A percentile compares a stretch with the other conserved stretches of the same genome.
These are phyloP conservation scores for Podaxis sp. DNA, from an alignment of 768 basidiomycete species.

Conservation along the genomic window DNA sequence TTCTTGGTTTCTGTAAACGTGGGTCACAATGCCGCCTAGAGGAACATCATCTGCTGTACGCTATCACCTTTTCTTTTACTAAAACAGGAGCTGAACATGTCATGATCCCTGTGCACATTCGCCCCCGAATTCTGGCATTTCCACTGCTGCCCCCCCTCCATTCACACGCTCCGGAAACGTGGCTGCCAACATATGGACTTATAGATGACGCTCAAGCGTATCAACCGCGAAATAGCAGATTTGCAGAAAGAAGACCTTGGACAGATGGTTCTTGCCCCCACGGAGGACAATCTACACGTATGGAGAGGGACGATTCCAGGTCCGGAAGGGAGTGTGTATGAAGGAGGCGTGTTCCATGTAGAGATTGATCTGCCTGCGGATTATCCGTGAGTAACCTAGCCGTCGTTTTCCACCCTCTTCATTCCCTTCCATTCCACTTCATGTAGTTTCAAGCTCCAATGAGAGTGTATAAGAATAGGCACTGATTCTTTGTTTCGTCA, in stretches of 20 bases:
- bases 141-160: not conserved
- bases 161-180: not conserved
- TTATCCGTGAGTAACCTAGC: conserved; percentile 66
- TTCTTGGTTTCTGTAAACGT: not conserved
- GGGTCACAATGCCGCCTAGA: conserved; percentile 5
- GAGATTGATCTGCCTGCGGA: conserved; percentile 66
- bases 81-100: not conserved
- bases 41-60: conserved; percentile 10
- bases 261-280: conserved; percentile 63
- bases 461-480: conserved; percentile 5
- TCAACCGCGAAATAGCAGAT: conserved; percentile 80
- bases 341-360: conserved; percentile 73
- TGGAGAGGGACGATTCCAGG: conserved; percentile 84
- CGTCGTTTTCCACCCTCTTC: not conserved
- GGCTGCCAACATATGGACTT: not conserved
- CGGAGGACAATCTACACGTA: conserved; percentile 61
- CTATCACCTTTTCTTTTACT: not conserved
- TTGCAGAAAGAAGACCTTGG: conserved; percentile 83
- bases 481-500: conserved; percentile 24
- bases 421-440: not conserved
- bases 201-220: conserved; percentile 73
- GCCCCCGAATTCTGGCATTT: not conserved
- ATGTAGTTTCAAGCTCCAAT: not conserved
- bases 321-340: conserved; percentile 80
- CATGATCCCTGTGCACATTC: not conserved